phyloP scores from a whole-genome alignment of 371 early-diverging fungal species.

The Mucor circinelloides region DNA sequence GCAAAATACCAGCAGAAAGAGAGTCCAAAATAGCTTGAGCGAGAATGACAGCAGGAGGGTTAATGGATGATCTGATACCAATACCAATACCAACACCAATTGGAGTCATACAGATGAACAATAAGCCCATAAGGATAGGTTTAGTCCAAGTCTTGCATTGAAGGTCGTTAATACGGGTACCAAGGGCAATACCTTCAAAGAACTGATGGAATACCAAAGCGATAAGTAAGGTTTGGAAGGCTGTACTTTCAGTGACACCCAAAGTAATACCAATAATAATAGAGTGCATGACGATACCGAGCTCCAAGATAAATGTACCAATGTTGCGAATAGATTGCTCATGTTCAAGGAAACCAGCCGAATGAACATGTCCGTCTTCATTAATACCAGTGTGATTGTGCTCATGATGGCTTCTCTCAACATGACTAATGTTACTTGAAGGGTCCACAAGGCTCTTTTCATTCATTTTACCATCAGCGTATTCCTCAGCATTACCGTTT shows the following conservation, averaged over 20 bases:
- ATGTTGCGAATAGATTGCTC: slow-evolving; percentile 33
- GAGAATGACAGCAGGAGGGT: slow-evolving; percentile 57
- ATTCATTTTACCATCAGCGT: neutral
- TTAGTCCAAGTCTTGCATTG: slow-evolving; percentile 49
- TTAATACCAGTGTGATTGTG: slow-evolving; percentile 28
- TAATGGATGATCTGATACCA: slow-evolving; percentile 61
- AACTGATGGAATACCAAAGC: slow-evolving; percentile 88
- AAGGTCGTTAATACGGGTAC: slow-evolving; percentile 72
- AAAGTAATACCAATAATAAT: slow-evolving; percentile 82
- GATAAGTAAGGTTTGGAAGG: slow-evolving; percentile 57
- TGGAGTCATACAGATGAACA: slow-evolving; percentile 69
- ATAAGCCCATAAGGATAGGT: slow-evolving; percentile 43
- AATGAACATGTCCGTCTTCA: slow-evolving; percentile 51
- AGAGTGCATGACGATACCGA: slow-evolving; percentile 83
- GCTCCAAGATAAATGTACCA: slow-evolving; percentile 69
- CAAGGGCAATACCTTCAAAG: slow-evolving; percentile 88
- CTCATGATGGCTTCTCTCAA: neutral
- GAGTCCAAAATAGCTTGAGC: slow-evolving; percentile 78
- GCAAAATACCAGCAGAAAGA: slow-evolving; percentile 77
- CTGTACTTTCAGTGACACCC: slow-evolving; percentile 22
- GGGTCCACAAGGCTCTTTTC: slow-evolving; percentile 3
- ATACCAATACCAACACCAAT: slow-evolving; percentile 80
- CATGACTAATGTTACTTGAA: neutral
- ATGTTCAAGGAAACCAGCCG: slow-evolving; percentile 43
- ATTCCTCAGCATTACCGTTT: neutral